Conservation (phyloP, 1,284 basidiomycete genomes). For the Phenoliferia sp. region DNA sequence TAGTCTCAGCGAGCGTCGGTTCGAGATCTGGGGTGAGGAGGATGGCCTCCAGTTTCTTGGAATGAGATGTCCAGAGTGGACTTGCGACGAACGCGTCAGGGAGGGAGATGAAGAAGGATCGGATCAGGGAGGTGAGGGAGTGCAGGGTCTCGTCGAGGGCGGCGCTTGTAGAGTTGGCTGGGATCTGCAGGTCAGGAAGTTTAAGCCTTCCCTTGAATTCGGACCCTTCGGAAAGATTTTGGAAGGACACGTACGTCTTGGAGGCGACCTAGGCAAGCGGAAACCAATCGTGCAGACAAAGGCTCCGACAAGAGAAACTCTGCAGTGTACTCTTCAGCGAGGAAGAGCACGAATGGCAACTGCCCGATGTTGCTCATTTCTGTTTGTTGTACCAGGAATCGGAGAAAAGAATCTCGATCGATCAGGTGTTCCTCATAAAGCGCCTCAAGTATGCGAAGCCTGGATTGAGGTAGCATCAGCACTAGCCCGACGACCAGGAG, state of each 20-base stretch:
- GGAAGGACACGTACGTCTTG: conserved; percentile 54
- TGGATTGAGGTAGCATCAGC: conserved; percentile 38
- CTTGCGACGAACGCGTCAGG: conserved; percentile 27
- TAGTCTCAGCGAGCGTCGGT: conserved; percentile 1
- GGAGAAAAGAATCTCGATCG: conserved; percentile 70
- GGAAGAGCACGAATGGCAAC: conserved; percentile 68
- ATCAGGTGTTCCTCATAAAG: conserved; percentile 78
- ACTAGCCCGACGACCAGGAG: neutral
- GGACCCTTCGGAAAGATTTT: neutral
- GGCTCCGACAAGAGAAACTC: conserved; percentile 58
- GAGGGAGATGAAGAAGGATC: conserved; percentile 19
- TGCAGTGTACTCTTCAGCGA: conserved; percentile 73
- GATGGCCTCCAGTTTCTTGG: neutral
- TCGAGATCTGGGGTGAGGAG: neutral
- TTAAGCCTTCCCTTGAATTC: no score
- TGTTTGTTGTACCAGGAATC: conserved; percentile 80
- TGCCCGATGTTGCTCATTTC: conserved; percentile 72
- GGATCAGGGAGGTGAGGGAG: conserved; percentile 10
- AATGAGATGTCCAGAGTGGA: conserved; percentile 7
- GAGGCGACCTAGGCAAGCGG: conserved; percentile 60
- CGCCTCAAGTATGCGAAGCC: conserved; percentile 65
- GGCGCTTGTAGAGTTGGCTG: neutral
- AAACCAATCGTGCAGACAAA: conserved; percentile 7
- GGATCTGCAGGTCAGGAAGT: neutral
- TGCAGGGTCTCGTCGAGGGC: neutral